Percentiles rank a stretch among this genome's conserved stretches.
Evolutionary conservation across 2,329 filamentous ascomycete species (phyloP).

Genomic region (Fonsecaea nubica): DNA sequence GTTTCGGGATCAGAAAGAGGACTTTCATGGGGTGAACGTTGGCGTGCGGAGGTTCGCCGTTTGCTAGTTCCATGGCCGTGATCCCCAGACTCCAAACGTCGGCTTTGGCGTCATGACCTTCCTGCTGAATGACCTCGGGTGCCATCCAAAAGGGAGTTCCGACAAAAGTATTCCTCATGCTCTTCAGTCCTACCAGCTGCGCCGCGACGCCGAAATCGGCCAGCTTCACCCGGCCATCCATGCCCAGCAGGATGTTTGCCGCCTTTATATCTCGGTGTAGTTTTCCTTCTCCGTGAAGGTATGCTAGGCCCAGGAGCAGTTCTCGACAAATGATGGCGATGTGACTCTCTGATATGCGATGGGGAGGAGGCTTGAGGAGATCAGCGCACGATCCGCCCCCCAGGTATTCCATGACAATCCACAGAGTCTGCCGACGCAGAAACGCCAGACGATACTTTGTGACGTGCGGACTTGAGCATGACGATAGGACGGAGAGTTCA

Average conservation of each 20-base stretch:
- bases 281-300: conserved; percentile 91
- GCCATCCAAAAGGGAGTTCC: conserved; percentile 99
- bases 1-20: conserved; percentile 88
- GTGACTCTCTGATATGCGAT: conserved; percentile 75
- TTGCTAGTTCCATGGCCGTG: conserved; percentile 86
- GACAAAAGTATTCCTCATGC: conserved; percentile 95
- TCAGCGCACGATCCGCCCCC: conserved; percentile 95
- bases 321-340: conserved; percentile 95
- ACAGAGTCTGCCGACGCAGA: conserved; percentile 92
- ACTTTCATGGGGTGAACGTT: conserved; percentile 93
- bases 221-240: conserved; percentile 88
- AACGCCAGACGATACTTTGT: conserved; percentile 98
- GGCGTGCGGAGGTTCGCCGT: conserved; percentile 86
- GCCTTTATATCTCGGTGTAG: conserved; percentile 98
- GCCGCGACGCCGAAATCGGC: conserved; percentile 97
- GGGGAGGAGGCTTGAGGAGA: conserved; percentile 63
- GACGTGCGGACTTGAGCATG: conserved; percentile 87
- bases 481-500: conserved; percentile 93
- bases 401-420: conserved; percentile 99
- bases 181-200: conserved; percentile 96
- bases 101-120: conserved; percentile 83
- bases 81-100: conserved; percentile 95
- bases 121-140: conserved; percentile 89
- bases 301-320: conserved; percentile 86
- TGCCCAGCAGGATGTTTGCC: conserved; percentile 91